Base-by-base conservation (phyloP, 31 red algal genomes). In the Odonthalia washingtoniensis region DNA sequence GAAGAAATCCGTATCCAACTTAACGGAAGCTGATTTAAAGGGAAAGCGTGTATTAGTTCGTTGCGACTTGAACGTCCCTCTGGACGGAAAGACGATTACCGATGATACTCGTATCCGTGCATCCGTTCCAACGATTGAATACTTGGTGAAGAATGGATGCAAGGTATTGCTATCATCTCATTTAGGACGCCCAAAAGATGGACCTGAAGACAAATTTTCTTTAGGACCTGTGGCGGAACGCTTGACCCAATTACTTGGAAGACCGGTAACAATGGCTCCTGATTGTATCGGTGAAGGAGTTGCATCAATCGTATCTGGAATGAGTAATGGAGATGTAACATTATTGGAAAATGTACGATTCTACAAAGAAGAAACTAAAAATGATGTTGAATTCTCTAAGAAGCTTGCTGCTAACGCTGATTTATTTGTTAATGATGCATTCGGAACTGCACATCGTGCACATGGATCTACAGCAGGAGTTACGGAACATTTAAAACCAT, bases 51-150 rank as follows among this genome's bases (percentile, higher is more conserved):
- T 99, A 24, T 77, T 99, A 0, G 93, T 99, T 0, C 93, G 98
- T 38, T 95, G 92, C 72, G 98, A 99, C 62, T 87, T 99, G 2
- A 99, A 99, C 90, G 98, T 99, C 3, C 98, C 98, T 32, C 90
- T 99, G 28, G 95, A 99, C 80, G 98, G 95, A 60, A 96, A 97
- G 78, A 95, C 89, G 27, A 99, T 99, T 62, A 97, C 98, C 18
- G 98, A 99, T 70, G 98, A 99, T 65, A 99, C 98, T 28, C 94
- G 98, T 62, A 90, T 99, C 85, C 85, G 92, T 35, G 95, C 98
- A 14, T 97, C 98, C 5, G 44, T 99, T 33, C 98, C 98, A 0
- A 99, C 98, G 4, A 97, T 99, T 72, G 78, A 99, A 75, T 94
- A 97, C 75, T 61, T 99, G 31, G 61, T 91, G 40, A 82, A 95